These are phyloP conservation scores for Metschnikowia peoriensis DNA, from an alignment of 805 yeast genomes.

Conservation along the genomic window DNA sequence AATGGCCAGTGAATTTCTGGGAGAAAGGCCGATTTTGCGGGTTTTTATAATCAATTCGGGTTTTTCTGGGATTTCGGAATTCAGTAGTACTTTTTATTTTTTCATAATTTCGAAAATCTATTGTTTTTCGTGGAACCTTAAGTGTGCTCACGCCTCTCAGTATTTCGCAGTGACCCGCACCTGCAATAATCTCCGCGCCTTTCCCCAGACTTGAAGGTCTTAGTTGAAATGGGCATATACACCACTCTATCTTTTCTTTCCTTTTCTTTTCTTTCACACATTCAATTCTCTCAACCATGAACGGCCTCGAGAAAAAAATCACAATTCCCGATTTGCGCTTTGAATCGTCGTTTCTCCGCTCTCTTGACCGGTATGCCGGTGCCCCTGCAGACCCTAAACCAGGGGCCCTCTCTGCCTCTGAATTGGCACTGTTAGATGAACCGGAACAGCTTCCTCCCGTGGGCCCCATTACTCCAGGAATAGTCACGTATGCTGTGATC, in stretches of 20 bases:
- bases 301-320: conserved; percentile 7
- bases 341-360: conserved; percentile 54
- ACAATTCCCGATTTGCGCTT: conserved; percentile 64
- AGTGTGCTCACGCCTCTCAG: background rate
- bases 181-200: no score
- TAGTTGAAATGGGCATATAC: no score
- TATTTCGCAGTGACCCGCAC: no score
- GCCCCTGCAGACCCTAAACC: conserved; percentile 24
- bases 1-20: background rate
- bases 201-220: no score
- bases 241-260: no score
- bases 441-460: conserved; percentile 22
- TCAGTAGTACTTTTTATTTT: background rate
- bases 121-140: background rate
- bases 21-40: background rate
- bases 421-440: conserved; percentile 19
- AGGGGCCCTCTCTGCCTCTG: conserved; percentile 19
- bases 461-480: conserved; percentile 41
- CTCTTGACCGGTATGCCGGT: conserved; percentile 31
- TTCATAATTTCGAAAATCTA: background rate
- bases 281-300: background rate
- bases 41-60: background rate
- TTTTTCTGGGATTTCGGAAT: background rate
- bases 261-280: background rate
- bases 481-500: conserved; percentile 47